Evolutionary conservation across 2,329 filamentous ascomycete species (phyloP).

Genomic region (Geoglossum cookeanum): DNA sequence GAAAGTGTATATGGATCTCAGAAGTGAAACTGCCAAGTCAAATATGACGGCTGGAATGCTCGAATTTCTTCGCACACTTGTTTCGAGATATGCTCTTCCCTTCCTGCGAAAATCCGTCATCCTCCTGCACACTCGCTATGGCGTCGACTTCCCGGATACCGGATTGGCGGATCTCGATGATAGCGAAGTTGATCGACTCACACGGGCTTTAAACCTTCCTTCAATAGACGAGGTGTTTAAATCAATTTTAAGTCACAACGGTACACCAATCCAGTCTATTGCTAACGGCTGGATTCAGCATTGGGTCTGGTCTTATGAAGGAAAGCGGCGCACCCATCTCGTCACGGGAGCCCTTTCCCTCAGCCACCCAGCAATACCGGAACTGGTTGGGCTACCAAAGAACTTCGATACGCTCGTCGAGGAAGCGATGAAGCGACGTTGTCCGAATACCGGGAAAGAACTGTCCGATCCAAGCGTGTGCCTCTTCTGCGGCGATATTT

Average conservation of each 20-base stretch:
- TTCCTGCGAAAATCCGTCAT: constrained; percentile 77
- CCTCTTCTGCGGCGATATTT: constrained; percentile 89
- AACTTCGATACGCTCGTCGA: constrained; percentile 88
- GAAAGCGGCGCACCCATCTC: constrained; percentile 15
- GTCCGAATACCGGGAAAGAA: constrained; percentile 80
- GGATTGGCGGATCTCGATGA: constrained; percentile 42
- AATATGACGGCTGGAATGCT: neutral
- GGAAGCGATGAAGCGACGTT: constrained; percentile 65
- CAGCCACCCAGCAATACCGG: constrained; percentile 80
- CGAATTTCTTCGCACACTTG: constrained; percentile 21
- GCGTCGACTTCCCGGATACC: constrained; percentile 66
- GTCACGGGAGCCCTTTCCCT: constrained; percentile 28
- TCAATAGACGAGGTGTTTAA: constrained; percentile 61
- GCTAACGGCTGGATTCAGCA: constrained; percentile 58
- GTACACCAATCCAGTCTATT: constrained; percentile 17
- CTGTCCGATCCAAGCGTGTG: constrained; percentile 81
- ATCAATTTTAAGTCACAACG: constrained; percentile 25
- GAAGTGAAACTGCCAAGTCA: neutral
- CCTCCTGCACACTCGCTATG: constrained; percentile 71
- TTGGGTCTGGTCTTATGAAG: constrained; percentile 23
- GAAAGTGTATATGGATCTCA: neutral
- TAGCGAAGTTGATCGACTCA: constrained; percentile 67
- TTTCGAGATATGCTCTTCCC: constrained; percentile 67
- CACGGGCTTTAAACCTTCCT: constrained; percentile 55
- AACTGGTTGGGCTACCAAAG: constrained; percentile 78